These are phyloP conservation scores for Pseudocohnilembus persalinus DNA, from an alignment of 169 alveolate species.

Conservation along the genomic window DNA sequence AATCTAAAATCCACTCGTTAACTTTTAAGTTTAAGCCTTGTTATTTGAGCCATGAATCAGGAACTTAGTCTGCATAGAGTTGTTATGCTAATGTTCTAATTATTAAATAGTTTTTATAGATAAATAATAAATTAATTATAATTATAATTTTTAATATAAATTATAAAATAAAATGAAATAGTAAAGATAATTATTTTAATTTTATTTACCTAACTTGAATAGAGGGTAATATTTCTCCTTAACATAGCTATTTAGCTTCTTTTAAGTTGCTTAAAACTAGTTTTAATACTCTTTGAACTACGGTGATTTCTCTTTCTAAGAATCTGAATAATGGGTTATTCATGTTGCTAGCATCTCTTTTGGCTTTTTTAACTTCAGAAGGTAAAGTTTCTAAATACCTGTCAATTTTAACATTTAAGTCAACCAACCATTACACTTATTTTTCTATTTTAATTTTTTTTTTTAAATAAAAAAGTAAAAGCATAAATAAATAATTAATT, in stretches of 20 bases:
- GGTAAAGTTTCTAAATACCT: slow-evolving; percentile 81
- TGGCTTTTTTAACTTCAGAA: slow-evolving; percentile 57
- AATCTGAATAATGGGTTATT: slow-evolving; percentile 93
- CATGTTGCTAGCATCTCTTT: slow-evolving; percentile 79
- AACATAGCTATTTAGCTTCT: slow-evolving; percentile 74
- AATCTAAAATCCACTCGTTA: slow-evolving; percentile 90
- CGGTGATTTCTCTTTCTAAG: slow-evolving; percentile 91
- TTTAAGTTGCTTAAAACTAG: slow-evolving; percentile 70
- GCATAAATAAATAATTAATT: too few species aligned
- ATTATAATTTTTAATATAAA: too few species aligned
- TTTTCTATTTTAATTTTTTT: too few species aligned
- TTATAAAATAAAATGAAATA: too few species aligned
- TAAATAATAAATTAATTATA: too few species aligned
- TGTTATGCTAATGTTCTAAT: slow-evolving; percentile 78
- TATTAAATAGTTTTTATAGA: too few species aligned
- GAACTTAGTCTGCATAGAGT: slow-evolving; percentile 79
- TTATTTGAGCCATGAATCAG: slow-evolving; percentile 76
- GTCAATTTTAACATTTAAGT: slow-evolving; percentile 70
- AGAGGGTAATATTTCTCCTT: slow-evolving; percentile 82
- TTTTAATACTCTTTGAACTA: slow-evolving; percentile 75
- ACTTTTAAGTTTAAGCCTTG: slow-evolving; percentile 44
- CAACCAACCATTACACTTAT: slow-evolving; percentile 70
- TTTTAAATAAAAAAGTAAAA: too few species aligned
- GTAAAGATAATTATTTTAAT: too few species aligned
- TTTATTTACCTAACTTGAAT: slow-evolving; percentile 78